Base-by-base conservation (phyloP, 306 rosid genomes). In the Prunus dulcis region DNA sequence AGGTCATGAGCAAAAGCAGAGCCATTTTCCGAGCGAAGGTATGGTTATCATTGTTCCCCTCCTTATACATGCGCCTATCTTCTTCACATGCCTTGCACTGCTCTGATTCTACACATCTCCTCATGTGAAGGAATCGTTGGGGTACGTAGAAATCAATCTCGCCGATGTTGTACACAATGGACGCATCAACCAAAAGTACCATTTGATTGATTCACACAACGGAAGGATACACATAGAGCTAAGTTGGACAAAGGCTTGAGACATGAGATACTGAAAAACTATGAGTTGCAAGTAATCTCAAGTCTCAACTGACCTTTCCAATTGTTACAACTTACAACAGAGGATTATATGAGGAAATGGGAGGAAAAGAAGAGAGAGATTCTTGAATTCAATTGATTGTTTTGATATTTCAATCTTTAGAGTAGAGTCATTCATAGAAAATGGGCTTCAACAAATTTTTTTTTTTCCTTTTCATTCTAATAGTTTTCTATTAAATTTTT, bases 141-240 rank as follows among this genome's bases (percentile, higher is more conserved):
- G 99, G 49, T 82, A 89, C 30, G 92, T 92, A 75, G 96, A 88
- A 78, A 92, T 95, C 60, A 88, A 90, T 80, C 92, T 95, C 0
- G 61, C 41, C 17, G 99, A 95, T 76, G 97, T 89, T 9, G 91
- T 95, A 73, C 60, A 70, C 73, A 95, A 95, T 60, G 96, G 97
- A 60, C 87, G 97, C 19, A 88, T 90, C 58, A 95, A 95, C 76
- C 85, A 95, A 67, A 86, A 88, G 72, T 92, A 81, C 79, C 81
- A 90, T 78, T 85, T 95, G 27, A 95, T 89, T 41, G 85, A 92
- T 66, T 95, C 98, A 12, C 88, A 57, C 82, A 88, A 95, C 64
- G 96, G 96, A 49, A 87, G 56, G 77, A 81, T 95, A 17, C 97
- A 89, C 75, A 78, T 89, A 71, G 96, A 94, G 79, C 82, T 92